Percentiles rank a stretch among this genome's conserved stretches.
Evolutionary conservation across 2,329 filamentous ascomycete genomes (phyloP).

Genomic region (Neonectria sp.): DNA sequence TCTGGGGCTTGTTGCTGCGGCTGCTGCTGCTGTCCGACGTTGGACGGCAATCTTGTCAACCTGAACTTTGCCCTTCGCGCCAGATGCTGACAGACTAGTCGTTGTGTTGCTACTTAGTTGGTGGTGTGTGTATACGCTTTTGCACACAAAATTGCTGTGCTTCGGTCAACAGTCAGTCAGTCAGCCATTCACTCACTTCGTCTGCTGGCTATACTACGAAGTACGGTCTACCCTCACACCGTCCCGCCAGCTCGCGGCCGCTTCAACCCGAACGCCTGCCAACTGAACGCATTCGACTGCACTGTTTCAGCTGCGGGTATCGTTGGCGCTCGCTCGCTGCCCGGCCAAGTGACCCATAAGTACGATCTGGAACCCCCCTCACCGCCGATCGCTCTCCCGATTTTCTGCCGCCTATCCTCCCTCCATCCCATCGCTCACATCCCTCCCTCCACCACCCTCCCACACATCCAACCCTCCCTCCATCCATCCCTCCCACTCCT

Average conservation of each 20-base stretch:
- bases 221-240: slow-evolving; percentile 5
- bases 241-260: slow-evolving; percentile 14
- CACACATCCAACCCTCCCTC: slow-evolving; percentile 25
- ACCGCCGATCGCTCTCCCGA: slow-evolving; percentile 45
- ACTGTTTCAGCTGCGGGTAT: slow-evolving; percentile 32
- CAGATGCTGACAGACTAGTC: slow-evolving; percentile 38
- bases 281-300: slow-evolving; percentile 12
- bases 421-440: slow-evolving; percentile 33
- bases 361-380: slow-evolving; percentile 48
- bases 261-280: slow-evolving; percentile 25
- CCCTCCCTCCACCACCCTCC: slow-evolving; percentile 29
- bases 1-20: slow-evolving; percentile 3
- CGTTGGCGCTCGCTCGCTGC: slow-evolving; percentile 29
- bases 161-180: neutral
- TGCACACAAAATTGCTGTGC: slow-evolving; percentile 11
- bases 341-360: slow-evolving; percentile 39
- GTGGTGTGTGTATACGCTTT: slow-evolving; percentile 1
- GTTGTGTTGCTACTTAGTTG: slow-evolving; percentile 32
- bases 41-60: slow-evolving; percentile 35
- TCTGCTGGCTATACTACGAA: neutral
- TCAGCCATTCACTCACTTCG: slow-evolving; percentile 6
- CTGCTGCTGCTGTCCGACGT: slow-evolving; percentile 12
- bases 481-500: slow-evolving; percentile 37
- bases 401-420: slow-evolving; percentile 45
- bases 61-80: slow-evolving; percentile 24